Percentiles rank a stretch among this genome's conserved stretches.
Conservation (phyloP, 805 yeast species). For the Candida khao-thaluensis region DNA sequence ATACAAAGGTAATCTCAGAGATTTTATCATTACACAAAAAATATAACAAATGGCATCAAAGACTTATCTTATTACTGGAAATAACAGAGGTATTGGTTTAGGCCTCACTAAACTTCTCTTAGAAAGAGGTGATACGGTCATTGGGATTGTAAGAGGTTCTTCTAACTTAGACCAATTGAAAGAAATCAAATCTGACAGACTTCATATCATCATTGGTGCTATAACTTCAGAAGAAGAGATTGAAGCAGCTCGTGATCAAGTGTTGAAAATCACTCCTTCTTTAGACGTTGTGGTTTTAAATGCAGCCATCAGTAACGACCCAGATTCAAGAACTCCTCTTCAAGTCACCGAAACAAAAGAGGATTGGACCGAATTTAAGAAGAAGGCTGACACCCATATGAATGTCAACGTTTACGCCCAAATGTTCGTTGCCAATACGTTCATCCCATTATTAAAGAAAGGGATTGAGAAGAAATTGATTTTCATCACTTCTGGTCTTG, state of each 20-base stretch:
- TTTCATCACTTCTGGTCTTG: conserved; percentile 1
- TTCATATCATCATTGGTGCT: conserved; percentile 7
- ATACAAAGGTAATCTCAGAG: too few relatives aligned
- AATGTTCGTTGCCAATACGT: conserved; percentile 5
- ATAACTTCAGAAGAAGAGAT: not conserved
- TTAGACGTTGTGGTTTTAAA: conserved; percentile 5
- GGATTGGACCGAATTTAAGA: conserved; percentile 1
- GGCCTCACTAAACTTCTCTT: conserved; percentile 26
- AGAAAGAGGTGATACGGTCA: conserved; percentile 26
- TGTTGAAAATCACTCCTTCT: not conserved
- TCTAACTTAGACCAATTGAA: conserved; percentile 7
- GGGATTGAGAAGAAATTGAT: conserved; percentile 3
- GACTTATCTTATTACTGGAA: conserved; percentile 32
- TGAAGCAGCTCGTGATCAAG: conserved; percentile 2
- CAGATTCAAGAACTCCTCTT: not conserved
- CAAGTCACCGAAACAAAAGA: not conserved
- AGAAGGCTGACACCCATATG: not conserved
- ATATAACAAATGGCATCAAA: not conserved
- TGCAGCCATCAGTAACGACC: not conserved
- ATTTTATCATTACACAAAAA: too few relatives aligned
- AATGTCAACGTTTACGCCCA: conserved; percentile 5
- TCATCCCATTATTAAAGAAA: conserved; percentile 9
- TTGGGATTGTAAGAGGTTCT: conserved; percentile 37
- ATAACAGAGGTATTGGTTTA: conserved; percentile 43
- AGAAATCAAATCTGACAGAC: not conserved